These are phyloP conservation scores for Ambrosiella cleistominuta DNA, from an alignment of 2,329 filamentous ascomycete species.

Conservation along the genomic window DNA sequence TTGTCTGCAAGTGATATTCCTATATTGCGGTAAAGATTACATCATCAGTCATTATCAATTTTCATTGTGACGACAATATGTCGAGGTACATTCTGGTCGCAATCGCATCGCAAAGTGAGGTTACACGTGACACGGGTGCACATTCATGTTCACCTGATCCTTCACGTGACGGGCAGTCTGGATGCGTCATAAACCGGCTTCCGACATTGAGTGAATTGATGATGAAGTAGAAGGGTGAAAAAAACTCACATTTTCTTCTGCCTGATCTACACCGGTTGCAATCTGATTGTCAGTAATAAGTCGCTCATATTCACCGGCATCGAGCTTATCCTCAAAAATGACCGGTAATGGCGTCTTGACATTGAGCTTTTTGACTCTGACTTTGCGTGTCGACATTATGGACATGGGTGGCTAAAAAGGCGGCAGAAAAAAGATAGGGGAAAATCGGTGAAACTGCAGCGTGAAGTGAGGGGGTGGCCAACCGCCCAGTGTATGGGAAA, in stretches of 20 bases:
- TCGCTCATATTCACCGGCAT: conserved; percentile 69
- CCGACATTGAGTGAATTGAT: conserved; percentile 1
- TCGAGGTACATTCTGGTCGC: neutral
- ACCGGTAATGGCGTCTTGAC: conserved; percentile 77
- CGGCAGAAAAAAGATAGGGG: conserved; percentile 13
- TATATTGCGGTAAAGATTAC: conserved; percentile 21
- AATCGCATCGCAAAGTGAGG: neutral
- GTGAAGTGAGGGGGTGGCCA: conserved; percentile 18
- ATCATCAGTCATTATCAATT: too few species aligned
- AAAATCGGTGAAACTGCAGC: conserved; percentile 14
- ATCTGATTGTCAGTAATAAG: conserved; percentile 71
- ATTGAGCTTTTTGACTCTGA: conserved; percentile 80
- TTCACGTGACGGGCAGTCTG: conserved; percentile 25
- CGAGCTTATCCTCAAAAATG: conserved; percentile 78
- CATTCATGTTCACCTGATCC: conserved; percentile 22
- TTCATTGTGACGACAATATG: neutral
- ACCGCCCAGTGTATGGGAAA: neutral
- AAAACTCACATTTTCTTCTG: conserved; percentile 82
- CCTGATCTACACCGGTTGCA: conserved; percentile 91
- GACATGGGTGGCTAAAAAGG: conserved; percentile 15
- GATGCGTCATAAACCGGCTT: conserved; percentile 15
- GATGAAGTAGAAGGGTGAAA: conserved; percentile 16
- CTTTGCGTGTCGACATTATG: conserved; percentile 48
- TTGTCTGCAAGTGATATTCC: conserved; percentile 92
- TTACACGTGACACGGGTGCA: conserved; percentile 10